Evolutionary conservation across 75 land plant genomes (phyloP).

Genomic region (Pinus tabuliformis): DNA sequence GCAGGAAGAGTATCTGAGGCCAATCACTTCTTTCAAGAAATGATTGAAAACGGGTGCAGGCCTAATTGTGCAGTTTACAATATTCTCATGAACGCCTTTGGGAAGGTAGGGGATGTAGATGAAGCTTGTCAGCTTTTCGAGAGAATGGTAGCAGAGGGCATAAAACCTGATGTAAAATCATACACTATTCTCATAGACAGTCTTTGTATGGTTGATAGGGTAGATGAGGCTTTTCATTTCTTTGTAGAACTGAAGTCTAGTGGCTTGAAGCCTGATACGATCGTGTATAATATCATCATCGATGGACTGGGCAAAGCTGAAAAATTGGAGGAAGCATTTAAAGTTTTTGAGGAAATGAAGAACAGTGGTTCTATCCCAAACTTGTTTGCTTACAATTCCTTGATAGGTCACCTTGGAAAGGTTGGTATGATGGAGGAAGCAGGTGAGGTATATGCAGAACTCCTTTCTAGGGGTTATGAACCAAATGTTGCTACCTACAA

Average conservation of each 20-base stretch:
- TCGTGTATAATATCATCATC: slow-evolving; percentile 55
- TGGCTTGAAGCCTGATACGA: slow-evolving; percentile 48
- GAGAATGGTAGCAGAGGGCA: slow-evolving; percentile 46
- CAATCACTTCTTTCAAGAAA: slow-evolving; percentile 57
- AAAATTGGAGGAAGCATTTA: slow-evolving; percentile 49
- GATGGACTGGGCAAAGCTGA: slow-evolving; percentile 52
- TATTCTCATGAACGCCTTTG: slow-evolving; percentile 64
- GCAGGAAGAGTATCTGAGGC: slow-evolving; percentile 46
- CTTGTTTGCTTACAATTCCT: slow-evolving; percentile 52
- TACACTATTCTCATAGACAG: slow-evolving; percentile 72
- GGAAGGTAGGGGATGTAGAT: slow-evolving; percentile 49
- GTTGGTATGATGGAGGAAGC: slow-evolving; percentile 62
- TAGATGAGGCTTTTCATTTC: slow-evolving; percentile 49
- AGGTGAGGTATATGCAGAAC: slow-evolving; percentile 40
- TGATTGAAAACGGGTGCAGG: slow-evolving; percentile 72
- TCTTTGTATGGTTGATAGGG: slow-evolving; percentile 36
- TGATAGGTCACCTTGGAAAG: slow-evolving; percentile 52
- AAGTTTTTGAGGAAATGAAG: slow-evolving; percentile 55
- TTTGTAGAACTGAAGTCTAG: slow-evolving; percentile 41
- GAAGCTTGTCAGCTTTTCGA: slow-evolving; percentile 39
- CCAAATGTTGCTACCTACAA: slow-evolving; percentile 65
- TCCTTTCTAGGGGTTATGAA: slow-evolving; percentile 42
- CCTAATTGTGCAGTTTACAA: slow-evolving; percentile 71
- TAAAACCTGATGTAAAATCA: slow-evolving; percentile 72
- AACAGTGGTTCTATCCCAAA: slow-evolving; percentile 43